Percentiles rank a stretch among this genome's conserved stretches.
Conservation (phyloP, 257 asterid genomes). For the Lantana camara region DNA sequence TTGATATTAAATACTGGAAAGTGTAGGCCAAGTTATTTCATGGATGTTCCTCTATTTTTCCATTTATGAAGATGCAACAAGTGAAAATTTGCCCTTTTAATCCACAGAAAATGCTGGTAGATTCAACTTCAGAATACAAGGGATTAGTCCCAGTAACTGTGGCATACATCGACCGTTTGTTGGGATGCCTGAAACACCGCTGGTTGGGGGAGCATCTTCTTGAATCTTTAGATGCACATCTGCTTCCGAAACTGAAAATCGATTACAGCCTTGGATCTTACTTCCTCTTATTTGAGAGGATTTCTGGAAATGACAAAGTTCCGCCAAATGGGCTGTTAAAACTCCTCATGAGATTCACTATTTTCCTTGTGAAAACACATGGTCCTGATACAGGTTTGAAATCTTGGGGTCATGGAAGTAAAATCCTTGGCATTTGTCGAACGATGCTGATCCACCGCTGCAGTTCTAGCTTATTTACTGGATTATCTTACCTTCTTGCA, state of each 20-base stretch:
- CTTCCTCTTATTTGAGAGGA: conserved; percentile 82
- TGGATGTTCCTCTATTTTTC: neutral
- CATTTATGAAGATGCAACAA: conserved; percentile 21
- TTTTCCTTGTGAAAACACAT: conserved; percentile 73
- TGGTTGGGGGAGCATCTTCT: conserved; percentile 86
- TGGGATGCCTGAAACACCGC: conserved; percentile 70
- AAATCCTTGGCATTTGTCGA: conserved; percentile 83
- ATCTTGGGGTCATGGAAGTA: conserved; percentile 89
- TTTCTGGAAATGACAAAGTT: conserved; percentile 68
- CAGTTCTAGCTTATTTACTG: conserved; percentile 76
- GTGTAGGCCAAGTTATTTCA: conserved; percentile 19
- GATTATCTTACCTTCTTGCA: conserved; percentile 73
- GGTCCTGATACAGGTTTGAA: conserved; percentile 82
- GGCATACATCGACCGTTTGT: conserved; percentile 66
- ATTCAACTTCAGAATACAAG: conserved; percentile 57
- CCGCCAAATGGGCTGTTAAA: conserved; percentile 73
- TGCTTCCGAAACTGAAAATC: conserved; percentile 69
- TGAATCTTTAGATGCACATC: conserved; percentile 63
- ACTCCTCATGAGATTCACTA: conserved; percentile 67
- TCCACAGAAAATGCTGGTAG: conserved; percentile 71
- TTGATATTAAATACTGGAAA: conserved; percentile 6
- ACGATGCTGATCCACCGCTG: conserved; percentile 81
- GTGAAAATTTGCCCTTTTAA: conserved; percentile 23
- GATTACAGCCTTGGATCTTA: conserved; percentile 79
- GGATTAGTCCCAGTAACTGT: conserved; percentile 83